Conservation (phyloP, 2,329 filamentous ascomycete species). For the Cladorrhinum sp. region DNA sequence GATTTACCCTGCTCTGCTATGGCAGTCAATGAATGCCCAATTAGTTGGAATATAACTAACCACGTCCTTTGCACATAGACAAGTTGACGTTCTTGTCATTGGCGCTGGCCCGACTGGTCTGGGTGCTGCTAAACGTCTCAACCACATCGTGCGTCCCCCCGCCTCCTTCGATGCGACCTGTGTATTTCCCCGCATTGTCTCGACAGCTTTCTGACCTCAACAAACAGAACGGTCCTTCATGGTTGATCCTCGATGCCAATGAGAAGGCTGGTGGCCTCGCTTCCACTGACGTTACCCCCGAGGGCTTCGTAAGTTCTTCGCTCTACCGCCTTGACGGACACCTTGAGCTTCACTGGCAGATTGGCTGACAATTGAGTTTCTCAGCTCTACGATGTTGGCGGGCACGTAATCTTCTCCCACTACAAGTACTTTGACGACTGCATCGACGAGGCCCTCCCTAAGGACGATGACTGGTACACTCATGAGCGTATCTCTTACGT, state of each 20-base stretch:
- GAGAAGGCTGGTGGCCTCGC: slow-evolving; percentile 93
- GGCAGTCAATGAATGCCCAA: not conserved
- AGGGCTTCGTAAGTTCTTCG: slow-evolving; percentile 78
- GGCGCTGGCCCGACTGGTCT: slow-evolving; percentile 96
- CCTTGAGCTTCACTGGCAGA: not conserved
- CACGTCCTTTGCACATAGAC: slow-evolving; percentile 49
- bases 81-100: slow-evolving; percentile 96
- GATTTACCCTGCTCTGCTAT: not conserved
- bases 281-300: slow-evolving; percentile 88
- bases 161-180: slow-evolving; percentile 11
- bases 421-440: slow-evolving; percentile 99
- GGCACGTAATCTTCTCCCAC: slow-evolving; percentile 98
- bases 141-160: slow-evolving; percentile 76
- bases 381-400: slow-evolving; percentile 96
- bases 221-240: slow-evolving; percentile 79
- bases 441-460: slow-evolving; percentile 93
- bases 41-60: slow-evolving; percentile 15
- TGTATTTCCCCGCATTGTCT: slow-evolving; percentile 6
- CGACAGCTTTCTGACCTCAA: slow-evolving; percentile 25
- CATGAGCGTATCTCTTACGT: slow-evolving; percentile 99
- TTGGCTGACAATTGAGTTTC: slow-evolving; percentile 26
- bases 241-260: slow-evolving; percentile 91
- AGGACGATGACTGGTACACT: slow-evolving; percentile 91
- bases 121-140: slow-evolving; percentile 94
- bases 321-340: not conserved